Evolutionary conservation across 176 grass and related monocot species (phyloP).

Genomic region (maize (Zea mays)): Zm-B73-REFERENCE-NAM-5.0 NC_050101.1:151286501-151287000

Average conservation of each 20-base stretch:
- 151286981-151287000: slow-evolving; percentile 33
- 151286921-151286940: slow-evolving; percentile 87
- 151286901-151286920: slow-evolving; percentile 91
- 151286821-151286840: slow-evolving; percentile 5
- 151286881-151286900: slow-evolving; percentile 94
- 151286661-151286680: background rate
- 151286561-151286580: background rate
- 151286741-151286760: background rate
- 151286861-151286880: slow-evolving; percentile 99
- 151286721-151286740: background rate
- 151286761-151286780: background rate
- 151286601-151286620: background rate
- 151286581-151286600: background rate
- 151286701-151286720: background rate
- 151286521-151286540: background rate
- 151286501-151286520: slow-evolving; percentile 19
- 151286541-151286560: background rate
- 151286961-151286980: slow-evolving; percentile 48
- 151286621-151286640: background rate
- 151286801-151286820: background rate
- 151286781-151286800: slow-evolving; percentile 6
- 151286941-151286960: slow-evolving; percentile 92
- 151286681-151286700: slow-evolving; percentile 20
- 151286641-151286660: too few relatives aligned
- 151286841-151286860: slow-evolving; percentile 77